Evolutionary conservation across 1,284 basidiomycete species (phyloP), one percentile per base, ranked within the genome.

Genomic region (Ganoderma boninense): DNA sequence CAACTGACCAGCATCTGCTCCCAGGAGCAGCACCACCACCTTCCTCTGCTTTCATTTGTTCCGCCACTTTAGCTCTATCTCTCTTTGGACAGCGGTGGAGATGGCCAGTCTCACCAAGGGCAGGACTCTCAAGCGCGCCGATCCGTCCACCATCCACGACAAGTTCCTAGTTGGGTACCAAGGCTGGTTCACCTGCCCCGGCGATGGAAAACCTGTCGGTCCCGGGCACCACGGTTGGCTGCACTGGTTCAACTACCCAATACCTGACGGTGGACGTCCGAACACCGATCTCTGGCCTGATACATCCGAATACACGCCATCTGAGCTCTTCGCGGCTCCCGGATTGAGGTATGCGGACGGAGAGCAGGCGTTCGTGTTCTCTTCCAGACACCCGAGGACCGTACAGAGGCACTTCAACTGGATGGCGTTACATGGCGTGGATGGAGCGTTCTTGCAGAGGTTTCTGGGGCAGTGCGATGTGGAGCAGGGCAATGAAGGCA

Each of bases 151-250:
- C 4, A 87, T 89, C 46, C 91, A 93, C 70, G 88, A 93, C 81
- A 95, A 95, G 77, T 89, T 94, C 76, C 80, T 95, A 29, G 92
- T 94, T 0, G 93, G 93, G 35, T 95, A 95, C 77, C 93, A 95
- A 79, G 93, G 92, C 78, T 95, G 93, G 93, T 93, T 77, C 69
- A 90, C 80, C 38, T 81, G 80, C 65, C 71, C 76, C 29, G 79
- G 80, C 23, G 80, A 81, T 62, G 80, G 80, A 29, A 78, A 68
- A 54, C 78, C 79, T 20, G 83, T 93, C 49, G 86, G 84, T 67
- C 88, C 87, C 78, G 89, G 90, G 86, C 92, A 94, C 76, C 92
- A 94, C 73, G 92, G 92, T 42, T 94, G 92, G 93, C 82, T 94
- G n/a, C 93, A 94, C 75, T 94, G 92, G 93, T 89, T 93, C 78